phyloP scores from a whole-genome alignment of 2,329 filamentous ascomycete species.

The Aspergillus ochraceus region DNA sequence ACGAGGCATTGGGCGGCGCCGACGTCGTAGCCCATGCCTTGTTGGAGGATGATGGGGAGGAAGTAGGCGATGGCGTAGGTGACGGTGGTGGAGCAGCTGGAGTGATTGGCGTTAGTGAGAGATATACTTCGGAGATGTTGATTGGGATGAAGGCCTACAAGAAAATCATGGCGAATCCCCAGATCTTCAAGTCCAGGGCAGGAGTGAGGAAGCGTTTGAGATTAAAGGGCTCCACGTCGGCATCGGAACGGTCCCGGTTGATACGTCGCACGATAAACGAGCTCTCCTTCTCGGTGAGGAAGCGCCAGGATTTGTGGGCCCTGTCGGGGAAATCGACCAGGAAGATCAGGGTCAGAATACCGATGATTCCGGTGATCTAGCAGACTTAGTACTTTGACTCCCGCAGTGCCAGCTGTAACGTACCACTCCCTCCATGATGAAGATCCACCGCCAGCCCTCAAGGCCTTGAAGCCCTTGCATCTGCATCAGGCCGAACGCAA shows the following conservation, averaged over 20 bases:
- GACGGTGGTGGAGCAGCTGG: conserved; percentile 62
- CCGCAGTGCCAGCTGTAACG: not conserved
- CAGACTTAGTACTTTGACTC: not conserved
- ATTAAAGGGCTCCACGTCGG: conserved; percentile 48
- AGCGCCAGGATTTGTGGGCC: conserved; percentile 30
- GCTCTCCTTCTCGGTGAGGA: conserved; percentile 40
- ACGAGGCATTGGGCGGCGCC: conserved; percentile 68
- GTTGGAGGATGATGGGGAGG: conserved; percentile 68
- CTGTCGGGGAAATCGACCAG: conserved; percentile 38
- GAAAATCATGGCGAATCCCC: conserved; percentile 55
- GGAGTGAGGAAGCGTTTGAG: conserved; percentile 47
- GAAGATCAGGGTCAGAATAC: conserved; percentile 30
- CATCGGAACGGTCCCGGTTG: conserved; percentile 54
- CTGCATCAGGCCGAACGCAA: conserved; percentile 43
- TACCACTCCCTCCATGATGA: conserved; percentile 53
- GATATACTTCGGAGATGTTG: too few species aligned
- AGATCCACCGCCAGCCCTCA: conserved; percentile 55
- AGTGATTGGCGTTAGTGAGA: not conserved
- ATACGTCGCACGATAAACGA: conserved; percentile 52
- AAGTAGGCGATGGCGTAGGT: conserved; percentile 77
- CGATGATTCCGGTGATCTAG: conserved; percentile 28
- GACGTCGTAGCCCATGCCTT: conserved; percentile 63
- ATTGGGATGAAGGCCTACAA: conserved; percentile 39
- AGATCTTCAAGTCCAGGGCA: conserved; percentile 54
- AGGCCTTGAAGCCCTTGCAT: conserved; percentile 45